Evolutionary conservation across 139 green algal species (phyloP).

Genomic region (Picochlorum sp.): DNA sequence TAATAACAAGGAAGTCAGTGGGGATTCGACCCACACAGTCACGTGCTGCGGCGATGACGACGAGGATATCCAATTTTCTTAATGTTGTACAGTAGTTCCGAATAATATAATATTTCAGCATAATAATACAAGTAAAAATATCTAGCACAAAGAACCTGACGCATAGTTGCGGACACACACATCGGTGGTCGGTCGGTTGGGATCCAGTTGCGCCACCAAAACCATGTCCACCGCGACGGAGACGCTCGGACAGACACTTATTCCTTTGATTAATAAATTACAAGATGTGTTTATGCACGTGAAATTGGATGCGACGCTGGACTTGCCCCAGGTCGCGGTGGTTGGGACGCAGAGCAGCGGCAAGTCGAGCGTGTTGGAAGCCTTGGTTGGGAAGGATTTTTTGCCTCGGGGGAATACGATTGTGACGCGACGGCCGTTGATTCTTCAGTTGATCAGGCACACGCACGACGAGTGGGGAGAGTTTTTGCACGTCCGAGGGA

Average conservation of each 20-base stretch:
- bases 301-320: conserved; percentile 66
- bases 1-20: too few species aligned
- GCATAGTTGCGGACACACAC: too few species aligned
- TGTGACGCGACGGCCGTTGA: conserved; percentile 80
- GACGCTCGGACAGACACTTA: conserved; percentile 65
- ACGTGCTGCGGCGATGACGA: too few species aligned
- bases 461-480: conserved; percentile 80
- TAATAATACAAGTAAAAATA: too few species aligned
- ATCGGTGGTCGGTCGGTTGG: too few species aligned
- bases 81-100: too few species aligned
- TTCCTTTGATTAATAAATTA: conserved; percentile 83
- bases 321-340: conserved; percentile 87
- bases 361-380: conserved; percentile 91
- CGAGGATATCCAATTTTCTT: too few species aligned
- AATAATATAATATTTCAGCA: too few species aligned
- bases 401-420: conserved; percentile 87
- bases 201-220: too few species aligned
- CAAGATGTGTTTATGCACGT: conserved; percentile 91
- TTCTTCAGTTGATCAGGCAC: conserved; percentile 77
- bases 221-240: too few species aligned
- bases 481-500: conserved; percentile 85
- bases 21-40: too few species aligned
- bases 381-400: conserved; percentile 90
- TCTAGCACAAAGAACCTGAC: too few species aligned
- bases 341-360: conserved; percentile 90